Evolutionary conservation across 257 asterid genomes (phyloP), one percentile per base, ranked within the genome.

Genomic region (Petunia axillaris): DNA sequence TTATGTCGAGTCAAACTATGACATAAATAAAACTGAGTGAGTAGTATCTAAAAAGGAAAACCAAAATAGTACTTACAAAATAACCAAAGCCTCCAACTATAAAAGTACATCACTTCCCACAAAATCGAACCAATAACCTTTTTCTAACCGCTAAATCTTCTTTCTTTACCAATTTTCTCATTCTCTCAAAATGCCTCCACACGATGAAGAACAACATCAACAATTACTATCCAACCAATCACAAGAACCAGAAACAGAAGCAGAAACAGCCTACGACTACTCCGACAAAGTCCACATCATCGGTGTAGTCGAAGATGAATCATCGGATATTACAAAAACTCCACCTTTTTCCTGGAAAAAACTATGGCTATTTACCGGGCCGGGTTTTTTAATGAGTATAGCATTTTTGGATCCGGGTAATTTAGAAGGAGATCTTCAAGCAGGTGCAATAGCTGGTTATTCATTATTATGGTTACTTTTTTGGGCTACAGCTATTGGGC

Each of bases 401-500:
- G 97, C 96, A 0, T 93, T 93, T 76, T 62, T 93, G 86, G 97
- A 93, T 90, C 97, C 97, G 75, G 97, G 97, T 0, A 93, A 93
- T 84, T 86, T 93, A 35, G 97, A 93, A 81, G 96, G 97, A 70
- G 93, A 90, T 91, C 97, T 93, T 78, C 97, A 93, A 87, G 75
- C 97, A 1, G 97, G 97, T 5, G 97, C 97, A 2, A 90, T 91
- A 11, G 97, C 97, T 35, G 97, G 97, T 0, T 91, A 93, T 81
- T 90, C 96, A 1, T 81, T 93, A 58, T 76, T 93, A 38, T 93
- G 97, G 97, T 83, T 93, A 81, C 92, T 93, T 1, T 50, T 93
- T n/a, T 93, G 97, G 97, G 97, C 97, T 81, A 93, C 97, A 9
- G 91, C 85, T 55, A 91, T 93, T 84, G 97, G 97, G 9, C 85